Conservation (phyloP, 495 filamentous ascomycete species). For the Lophiostoma macrostomum region DNA sequence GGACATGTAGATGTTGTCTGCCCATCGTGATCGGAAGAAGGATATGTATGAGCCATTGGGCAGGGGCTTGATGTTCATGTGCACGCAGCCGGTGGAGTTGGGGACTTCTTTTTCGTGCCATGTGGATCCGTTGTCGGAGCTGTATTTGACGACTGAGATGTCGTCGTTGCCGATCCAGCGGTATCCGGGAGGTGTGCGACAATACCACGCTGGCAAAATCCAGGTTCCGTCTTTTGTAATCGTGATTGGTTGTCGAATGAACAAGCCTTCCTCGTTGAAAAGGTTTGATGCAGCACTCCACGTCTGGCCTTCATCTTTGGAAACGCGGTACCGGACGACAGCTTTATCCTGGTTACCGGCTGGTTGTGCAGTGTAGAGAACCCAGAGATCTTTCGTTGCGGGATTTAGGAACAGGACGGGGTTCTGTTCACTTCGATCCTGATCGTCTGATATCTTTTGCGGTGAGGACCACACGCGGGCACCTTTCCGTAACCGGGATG, state of each 20-base stretch:
- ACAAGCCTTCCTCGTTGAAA: slow-evolving; percentile 11
- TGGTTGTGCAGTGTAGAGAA: slow-evolving; percentile 16
- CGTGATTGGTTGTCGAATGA: slow-evolving; percentile 14
- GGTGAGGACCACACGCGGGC: background rate
- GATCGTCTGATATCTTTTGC: slow-evolving; percentile 7
- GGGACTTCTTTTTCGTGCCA: slow-evolving; percentile 16
- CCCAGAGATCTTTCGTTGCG: background rate
- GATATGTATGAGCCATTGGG: slow-evolving; percentile 8
- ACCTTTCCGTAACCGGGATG: slow-evolving; percentile 4
- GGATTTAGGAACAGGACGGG: slow-evolving; percentile 17
- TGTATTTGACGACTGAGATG: slow-evolving; percentile 12
- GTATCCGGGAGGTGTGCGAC: slow-evolving; percentile 7
- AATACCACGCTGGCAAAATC: slow-evolving; percentile 19
- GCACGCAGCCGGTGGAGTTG: slow-evolving; percentile 6
- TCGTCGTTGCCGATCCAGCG: slow-evolving; percentile 21
- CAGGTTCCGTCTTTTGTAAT: slow-evolving; percentile 12
- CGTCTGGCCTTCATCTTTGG: slow-evolving; percentile 5
- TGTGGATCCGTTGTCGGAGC: slow-evolving; percentile 6
- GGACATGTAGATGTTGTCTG: slow-evolving; percentile 10
- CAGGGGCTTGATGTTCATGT: slow-evolving; percentile 12
- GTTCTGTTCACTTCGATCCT: slow-evolving; percentile 12
- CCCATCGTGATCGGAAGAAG: slow-evolving; percentile 15
- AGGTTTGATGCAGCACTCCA: slow-evolving; percentile 2
- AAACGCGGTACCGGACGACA: slow-evolving; percentile 11
- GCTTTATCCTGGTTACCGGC: slow-evolving; percentile 21